Base-by-base conservation (phyloP, 2,329 filamentous ascomycete genomes). In the Chalara sp. region DNA sequence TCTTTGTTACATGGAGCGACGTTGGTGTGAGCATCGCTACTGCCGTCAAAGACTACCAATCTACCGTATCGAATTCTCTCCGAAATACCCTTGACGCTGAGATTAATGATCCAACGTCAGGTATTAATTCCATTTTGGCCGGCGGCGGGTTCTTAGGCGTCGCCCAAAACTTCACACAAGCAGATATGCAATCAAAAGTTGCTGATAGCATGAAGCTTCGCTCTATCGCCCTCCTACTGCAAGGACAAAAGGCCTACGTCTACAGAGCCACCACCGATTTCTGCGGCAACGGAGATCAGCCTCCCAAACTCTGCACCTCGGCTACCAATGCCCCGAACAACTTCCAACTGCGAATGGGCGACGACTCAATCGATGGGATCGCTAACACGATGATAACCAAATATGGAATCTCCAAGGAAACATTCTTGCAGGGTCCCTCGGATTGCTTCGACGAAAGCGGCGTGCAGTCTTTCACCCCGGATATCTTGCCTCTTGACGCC, bases 111-210 rank as follows among this genome's bases (percentile, higher is more conserved):
- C 37, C 32, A 12, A 32, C 35, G 6, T 21, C 21, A 21, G 53
- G 53, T 5, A 53, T 55, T 13, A 48, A 48, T 28, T 28, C 12
- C 2, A 28, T 55, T 5, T n/a, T 55, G 6, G n/a, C 28, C 13
- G 46, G 51, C 6, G 53, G 53, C 1, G 10, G 13, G 30, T 55
- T 53, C 46, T 33, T 55, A 1, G 53, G 53, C 12, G 28, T 53
- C 29, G 31, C 39, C 12, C 51, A 51, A 11, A 55, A 55, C 45
- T 55, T 55, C 33, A 55, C 53, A 0, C 43, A 51, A 6, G 13
- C 13, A 10, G 53, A 55, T 43, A 32, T 55, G 6, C 51, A 53
- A 21, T 4, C 2, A 6, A 28, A 39, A 28, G 35, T 51, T 39
- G 45, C 32, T 12, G 32, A 50, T 37, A n/a, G 44, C 4, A 47